Percentiles rank a stretch among this genome's conserved stretches.
Evolutionary conservation across 2,329 filamentous ascomycete species (phyloP).

Genomic region (Neobulgaria alba): DNA sequence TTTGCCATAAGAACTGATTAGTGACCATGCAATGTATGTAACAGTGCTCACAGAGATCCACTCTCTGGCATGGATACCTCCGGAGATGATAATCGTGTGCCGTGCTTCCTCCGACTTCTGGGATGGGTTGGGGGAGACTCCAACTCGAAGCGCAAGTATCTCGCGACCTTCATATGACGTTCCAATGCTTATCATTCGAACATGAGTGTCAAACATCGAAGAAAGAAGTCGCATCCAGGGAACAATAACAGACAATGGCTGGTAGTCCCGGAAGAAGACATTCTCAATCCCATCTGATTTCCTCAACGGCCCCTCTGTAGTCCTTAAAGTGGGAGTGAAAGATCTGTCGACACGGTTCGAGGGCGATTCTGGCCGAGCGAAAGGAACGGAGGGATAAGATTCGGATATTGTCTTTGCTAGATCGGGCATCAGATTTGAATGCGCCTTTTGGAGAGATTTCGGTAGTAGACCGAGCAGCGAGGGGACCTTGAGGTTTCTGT

Average conservation of each 20-base stretch:
- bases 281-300: constrained; percentile 43
- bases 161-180: constrained; percentile 79
- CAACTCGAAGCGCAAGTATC: constrained; percentile 73
- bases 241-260: constrained; percentile 66
- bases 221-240: constrained; percentile 88
- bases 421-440: constrained; percentile 71
- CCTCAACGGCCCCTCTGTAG: too few species aligned
- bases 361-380: constrained; percentile 15
- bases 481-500: constrained; percentile 39
- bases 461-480: constrained; percentile 74
- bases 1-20: constrained; percentile 77
- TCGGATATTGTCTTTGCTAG: constrained; percentile 69
- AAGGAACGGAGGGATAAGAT: constrained; percentile 47
- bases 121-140: constrained; percentile 44
- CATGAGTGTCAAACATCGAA: constrained; percentile 80
- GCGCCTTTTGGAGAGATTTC: constrained; percentile 57
- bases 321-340: constrained; percentile 27
- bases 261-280: constrained; percentile 88
- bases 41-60: constrained; percentile 94
- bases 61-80: constrained; percentile 86
- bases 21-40: constrained; percentile 80
- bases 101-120: constrained; percentile 40
- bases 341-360: constrained; percentile 17
- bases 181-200: constrained; percentile 68
- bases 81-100: constrained; percentile 73